Percentiles rank a stretch among this genome's conserved stretches.
phyloP scores from a whole-genome alignment of 345 rosid genomes.

The Moricandia arvensis region DNA sequence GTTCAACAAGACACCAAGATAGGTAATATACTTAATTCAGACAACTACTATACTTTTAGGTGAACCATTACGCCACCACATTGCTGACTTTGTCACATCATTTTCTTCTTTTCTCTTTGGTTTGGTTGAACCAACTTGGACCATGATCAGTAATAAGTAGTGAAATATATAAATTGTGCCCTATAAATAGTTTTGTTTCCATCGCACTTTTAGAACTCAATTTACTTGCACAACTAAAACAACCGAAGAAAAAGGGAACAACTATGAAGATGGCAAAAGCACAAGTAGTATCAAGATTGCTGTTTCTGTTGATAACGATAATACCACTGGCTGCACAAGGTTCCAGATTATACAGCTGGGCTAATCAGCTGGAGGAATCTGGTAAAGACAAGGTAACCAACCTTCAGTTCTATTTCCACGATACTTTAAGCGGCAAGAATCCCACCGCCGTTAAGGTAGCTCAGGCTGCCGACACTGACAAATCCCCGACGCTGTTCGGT shows the following conservation, averaged over 20 bases:
- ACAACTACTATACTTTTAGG: slow-evolving; percentile 20
- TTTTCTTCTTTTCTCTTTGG: background rate
- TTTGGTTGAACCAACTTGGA: slow-evolving; percentile 31
- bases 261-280: slow-evolving; percentile 7
- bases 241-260: background rate
- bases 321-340: slow-evolving; percentile 34
- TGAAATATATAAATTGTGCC: background rate
- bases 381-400: slow-evolving; percentile 45
- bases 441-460: slow-evolving; percentile 58
- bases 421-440: slow-evolving; percentile 52
- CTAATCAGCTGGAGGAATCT: slow-evolving; percentile 27
- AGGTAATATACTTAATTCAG: background rate
- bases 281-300: slow-evolving; percentile 9
- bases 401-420: slow-evolving; percentile 76
- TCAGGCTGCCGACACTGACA: slow-evolving; percentile 35
- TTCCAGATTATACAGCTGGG: slow-evolving; percentile 35
- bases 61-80: slow-evolving; percentile 31
- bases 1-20: background rate
- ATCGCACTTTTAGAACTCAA: background rate
- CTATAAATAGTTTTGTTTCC: background rate
- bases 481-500: slow-evolving; percentile 55
- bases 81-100: slow-evolving; percentile 11
- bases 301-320: slow-evolving; percentile 15
- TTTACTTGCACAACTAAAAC: background rate
- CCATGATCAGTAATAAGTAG: background rate